Evolutionary conservation across 495 filamentous ascomycete species (phyloP).

Genomic region (Aspergillus ostianus): DNA sequence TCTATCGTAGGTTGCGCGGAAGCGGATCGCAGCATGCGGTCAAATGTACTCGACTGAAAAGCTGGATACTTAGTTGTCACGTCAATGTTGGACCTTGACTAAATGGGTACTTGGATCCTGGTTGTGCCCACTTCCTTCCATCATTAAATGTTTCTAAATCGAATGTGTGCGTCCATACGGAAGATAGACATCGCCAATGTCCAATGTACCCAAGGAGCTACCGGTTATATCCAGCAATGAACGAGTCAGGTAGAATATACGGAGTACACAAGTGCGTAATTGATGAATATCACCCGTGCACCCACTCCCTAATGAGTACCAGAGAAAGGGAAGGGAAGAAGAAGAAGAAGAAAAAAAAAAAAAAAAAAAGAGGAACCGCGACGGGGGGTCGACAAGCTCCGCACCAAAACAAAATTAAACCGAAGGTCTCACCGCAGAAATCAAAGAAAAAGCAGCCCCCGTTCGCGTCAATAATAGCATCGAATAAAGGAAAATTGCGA

Average conservation of each 20-base stretch:
- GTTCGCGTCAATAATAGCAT: background rate
- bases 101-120: background rate
- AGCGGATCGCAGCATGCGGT: background rate
- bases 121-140: no score
- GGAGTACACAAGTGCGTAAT: no score
- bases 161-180: no score
- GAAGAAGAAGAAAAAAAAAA: background rate
- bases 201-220: no score
- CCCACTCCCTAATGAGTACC: no score
- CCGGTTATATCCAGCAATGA: no score
- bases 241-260: no score
- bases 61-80: background rate
- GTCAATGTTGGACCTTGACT: background rate
- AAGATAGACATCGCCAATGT: no score
- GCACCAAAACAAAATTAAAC: background rate
- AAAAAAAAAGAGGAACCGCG: background rate
- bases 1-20: background rate
- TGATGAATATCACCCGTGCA: no score
- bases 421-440: background rate
- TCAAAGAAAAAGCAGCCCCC: background rate
- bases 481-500: conserved; percentile 27
- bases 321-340: no score
- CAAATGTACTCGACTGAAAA: background rate
- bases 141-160: no score
- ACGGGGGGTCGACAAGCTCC: background rate